Conservation (phyloP, 768 basidiomycete genomes). For the Lentinus brumalis region DNA sequence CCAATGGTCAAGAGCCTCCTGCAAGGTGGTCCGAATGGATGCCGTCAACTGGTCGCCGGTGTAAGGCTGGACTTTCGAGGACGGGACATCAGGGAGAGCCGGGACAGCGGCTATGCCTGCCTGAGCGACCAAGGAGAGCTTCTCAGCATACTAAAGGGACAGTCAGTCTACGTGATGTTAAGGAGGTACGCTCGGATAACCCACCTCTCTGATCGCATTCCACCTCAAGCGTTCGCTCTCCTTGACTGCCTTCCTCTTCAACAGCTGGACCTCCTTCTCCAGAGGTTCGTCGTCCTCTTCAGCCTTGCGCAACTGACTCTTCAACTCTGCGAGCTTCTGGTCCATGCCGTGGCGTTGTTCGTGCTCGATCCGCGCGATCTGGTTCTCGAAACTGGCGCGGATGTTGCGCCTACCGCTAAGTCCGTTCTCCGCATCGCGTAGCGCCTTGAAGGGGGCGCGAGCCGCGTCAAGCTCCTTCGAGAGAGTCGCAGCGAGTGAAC, state of each 20-base stretch:
- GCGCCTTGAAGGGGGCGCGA: constrained; percentile 65
- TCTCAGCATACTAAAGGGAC: constrained; percentile 70
- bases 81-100: constrained; percentile 69
- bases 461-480: constrained; percentile 64
- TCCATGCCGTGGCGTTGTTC: constrained; percentile 66
- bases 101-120: constrained; percentile 63
- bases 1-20: constrained; percentile 79
- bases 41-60: constrained; percentile 64
- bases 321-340: constrained; percentile 68
- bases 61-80: constrained; percentile 58
- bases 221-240: constrained; percentile 80
- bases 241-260: constrained; percentile 74
- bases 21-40: constrained; percentile 70
- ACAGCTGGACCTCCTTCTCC: constrained; percentile 71
- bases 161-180: constrained; percentile 8
- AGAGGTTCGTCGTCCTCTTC: constrained; percentile 61
- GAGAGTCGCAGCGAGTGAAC: constrained; percentile 62
- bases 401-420: constrained; percentile 63
- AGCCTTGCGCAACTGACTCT: constrained; percentile 65
- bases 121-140: constrained; percentile 72
- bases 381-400: constrained; percentile 56
- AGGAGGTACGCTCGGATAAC: constrained; percentile 9
- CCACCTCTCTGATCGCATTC: constrained; percentile 80
- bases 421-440: constrained; percentile 69
- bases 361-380: constrained; percentile 68